These are phyloP conservation scores for Colletotrichum kahawae DNA, from an alignment of 2,329 filamentous ascomycete genomes.

Conservation along the genomic window DNA sequence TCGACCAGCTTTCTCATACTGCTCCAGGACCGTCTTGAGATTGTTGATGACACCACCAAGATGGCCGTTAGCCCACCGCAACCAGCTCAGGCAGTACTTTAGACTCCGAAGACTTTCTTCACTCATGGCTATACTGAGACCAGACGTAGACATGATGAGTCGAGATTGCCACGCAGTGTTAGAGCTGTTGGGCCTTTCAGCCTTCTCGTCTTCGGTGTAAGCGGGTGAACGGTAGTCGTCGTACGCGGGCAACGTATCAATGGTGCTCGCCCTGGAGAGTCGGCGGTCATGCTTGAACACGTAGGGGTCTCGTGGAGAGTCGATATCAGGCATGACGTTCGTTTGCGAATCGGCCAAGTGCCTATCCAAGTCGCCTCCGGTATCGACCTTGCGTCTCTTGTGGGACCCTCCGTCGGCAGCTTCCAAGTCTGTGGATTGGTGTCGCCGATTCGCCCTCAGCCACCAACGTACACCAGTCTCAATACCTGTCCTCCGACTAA, in stretches of 20 bases:
- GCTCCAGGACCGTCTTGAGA: constrained; percentile 76
- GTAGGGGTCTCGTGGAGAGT: constrained; percentile 25
- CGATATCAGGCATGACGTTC: constrained; percentile 20
- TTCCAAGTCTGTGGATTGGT: constrained; percentile 54
- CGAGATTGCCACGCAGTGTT: constrained; percentile 74
- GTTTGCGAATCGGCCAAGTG: constrained; percentile 18
- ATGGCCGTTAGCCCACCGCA: constrained; percentile 82
- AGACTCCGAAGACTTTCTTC: constrained; percentile 84
- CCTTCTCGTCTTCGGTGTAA: constrained; percentile 66
- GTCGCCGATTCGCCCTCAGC: constrained; percentile 64
- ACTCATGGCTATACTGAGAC: constrained; percentile 88
- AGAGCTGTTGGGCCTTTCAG: constrained; percentile 28
- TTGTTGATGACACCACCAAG: constrained; percentile 77
- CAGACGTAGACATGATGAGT: constrained; percentile 88
- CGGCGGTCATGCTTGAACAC: constrained; percentile 49
- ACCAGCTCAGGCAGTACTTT: constrained; percentile 81
- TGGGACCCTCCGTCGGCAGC: constrained; percentile 49
- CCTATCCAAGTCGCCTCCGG: constrained; percentile 36
- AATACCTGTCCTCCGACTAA: constrained; percentile 85
- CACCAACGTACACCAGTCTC: constrained; percentile 89
- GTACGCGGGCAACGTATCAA: constrained; percentile 83
- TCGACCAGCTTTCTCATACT: constrained; percentile 69
- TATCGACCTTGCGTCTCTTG: constrained; percentile 64
- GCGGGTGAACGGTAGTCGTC: constrained; percentile 78
- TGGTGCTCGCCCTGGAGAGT: constrained; percentile 68